Base-by-base conservation (phyloP, 345 rosid genomes). In the Ricinus communis region DNA sequence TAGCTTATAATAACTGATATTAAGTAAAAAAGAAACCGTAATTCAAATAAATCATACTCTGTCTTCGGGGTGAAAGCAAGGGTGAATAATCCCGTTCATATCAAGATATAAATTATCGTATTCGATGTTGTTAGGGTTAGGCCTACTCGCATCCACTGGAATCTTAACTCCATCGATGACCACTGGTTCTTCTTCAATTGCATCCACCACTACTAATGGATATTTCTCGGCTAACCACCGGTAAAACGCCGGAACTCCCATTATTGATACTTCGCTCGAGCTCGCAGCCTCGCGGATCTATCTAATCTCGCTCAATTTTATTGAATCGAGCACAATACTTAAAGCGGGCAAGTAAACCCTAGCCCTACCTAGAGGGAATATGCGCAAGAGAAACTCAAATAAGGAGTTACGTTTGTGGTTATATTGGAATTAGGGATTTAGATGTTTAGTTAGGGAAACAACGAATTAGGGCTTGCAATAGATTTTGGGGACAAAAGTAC, bases 181-280 rank as follows among this genome's bases (percentile, higher is more conserved):
- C 27, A 86, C 87, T 0, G 98, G 79, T 57, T 88, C 96, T 76
- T 92, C 98, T 84, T 95, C 99, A n/a, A 87, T 78, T 15, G 81
- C 99, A 52, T 95, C 90, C 66, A 85, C 91, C 64, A 90, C 77
- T 66, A 86, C 84, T 70, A 86, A 67, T 30, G 98, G 93, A 80
- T 92, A 90, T 79, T 84, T 92, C 88, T 95, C 94, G 56, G 96
- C 90, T 65, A 95, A 72, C 99, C 99, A 95, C 25, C 84, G 83
- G 83, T 92, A 95, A 83, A 95, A 92, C 31, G 99, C 86, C 16
- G 98, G 99, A 18, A 95, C 99, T 71, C 98, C 98, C 98, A 92
- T 95, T 43, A 30, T 46, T 43, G 47, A 43, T 43, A 12, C 47
- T 18, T 24, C 38, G 62, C 25, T 49, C 73, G 12, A 38, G 59